Evolutionary conservation across 352 stramenopile genomes (phyloP), one percentile per base, ranked within the genome.

Genomic region (Globisporangium heterothallicum): DNA sequence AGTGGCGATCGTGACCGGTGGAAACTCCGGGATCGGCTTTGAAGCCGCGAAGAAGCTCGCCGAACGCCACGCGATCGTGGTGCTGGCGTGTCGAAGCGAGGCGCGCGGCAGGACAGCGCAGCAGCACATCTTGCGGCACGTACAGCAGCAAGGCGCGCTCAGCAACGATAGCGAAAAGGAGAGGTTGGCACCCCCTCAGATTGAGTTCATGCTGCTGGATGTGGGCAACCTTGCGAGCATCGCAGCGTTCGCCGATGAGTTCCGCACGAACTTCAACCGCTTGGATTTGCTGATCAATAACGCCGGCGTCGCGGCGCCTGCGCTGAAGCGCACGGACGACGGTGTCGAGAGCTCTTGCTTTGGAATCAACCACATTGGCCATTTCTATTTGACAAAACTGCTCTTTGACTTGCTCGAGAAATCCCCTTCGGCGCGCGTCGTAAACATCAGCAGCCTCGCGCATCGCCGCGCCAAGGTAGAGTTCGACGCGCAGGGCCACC

Each of bases 1-100:
- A 29, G 42, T 95, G 24, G 84, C 68, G 24, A 67, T 95, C 63
- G 81, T 96, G 30, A 96, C 87, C 6, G 87, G 87, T 27, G 67
- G 61, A 44, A 95, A 92, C 61, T 83, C 77, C 16, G 84, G 88
- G 8, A 84, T 97, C 56, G 88, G 88, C 22, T 90, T 78, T 32
- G 76, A 88, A 56, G 68, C 77, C 1, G 74, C 86, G n/a, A 68
- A 65, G 45, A 53, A 64, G 19, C 64, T 96, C 41, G 86, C 72
- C 1, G 26, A 74, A 30, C 68, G 66, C 53, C 68, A 75, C 40
- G 82, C 72, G 38, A 55, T 77, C 22, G 86, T 96, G 34, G 65
- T 96, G 42, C 59, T 96, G 7, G 86, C 81, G 6, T 92, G 83
- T 54, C 80, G 86, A 21, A 89, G 70, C 34, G 64, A 74, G 41